Evolutionary conservation across 352 stramenopile species (phyloP).

Genomic region (Phytophthora pisi): DNA sequence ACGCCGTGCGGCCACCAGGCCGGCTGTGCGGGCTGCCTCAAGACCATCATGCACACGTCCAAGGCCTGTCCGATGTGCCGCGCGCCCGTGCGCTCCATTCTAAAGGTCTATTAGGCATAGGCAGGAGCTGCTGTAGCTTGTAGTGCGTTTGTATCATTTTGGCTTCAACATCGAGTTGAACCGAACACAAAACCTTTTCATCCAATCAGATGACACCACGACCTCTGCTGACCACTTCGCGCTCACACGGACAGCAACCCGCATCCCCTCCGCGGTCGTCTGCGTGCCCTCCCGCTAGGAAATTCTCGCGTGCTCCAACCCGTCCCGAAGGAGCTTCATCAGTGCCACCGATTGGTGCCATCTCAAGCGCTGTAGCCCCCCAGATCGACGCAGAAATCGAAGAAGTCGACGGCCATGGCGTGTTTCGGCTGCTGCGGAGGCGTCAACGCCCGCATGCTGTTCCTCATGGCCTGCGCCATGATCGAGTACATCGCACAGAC

Average conservation of each 20-base stretch:
- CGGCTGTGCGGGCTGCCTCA: slow-evolving; percentile 57
- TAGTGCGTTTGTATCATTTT: neutral
- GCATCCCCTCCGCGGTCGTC: slow-evolving; percentile 3
- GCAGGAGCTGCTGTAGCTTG: neutral
- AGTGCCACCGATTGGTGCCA: slow-evolving; percentile 1
- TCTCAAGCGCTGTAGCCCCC: slow-evolving; percentile 1
- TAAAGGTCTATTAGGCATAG: slow-evolving; percentile 40
- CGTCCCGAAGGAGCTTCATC: neutral
- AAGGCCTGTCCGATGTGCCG: slow-evolving; percentile 58
- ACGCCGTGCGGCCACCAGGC: slow-evolving; percentile 70
- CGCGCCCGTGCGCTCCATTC: slow-evolving; percentile 38
- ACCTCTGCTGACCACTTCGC: slow-evolving; percentile 8
- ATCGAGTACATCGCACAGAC: slow-evolving; percentile 81
- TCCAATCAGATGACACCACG: slow-evolving; percentile 16
- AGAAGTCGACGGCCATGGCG: slow-evolving; percentile 22
- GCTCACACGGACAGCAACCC: neutral
- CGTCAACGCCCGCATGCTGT: slow-evolving; percentile 75
- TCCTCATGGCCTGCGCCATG: slow-evolving; percentile 80
- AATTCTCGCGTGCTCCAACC: neutral
- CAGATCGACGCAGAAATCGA: slow-evolving; percentile 16
- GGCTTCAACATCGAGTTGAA: slow-evolving; percentile 6
- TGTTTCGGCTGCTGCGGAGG: slow-evolving; percentile 64
- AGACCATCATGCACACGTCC: slow-evolving; percentile 30
- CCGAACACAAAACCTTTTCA: slow-evolving; percentile 6
- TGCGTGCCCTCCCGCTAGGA: neutral